phyloP scores from a whole-genome alignment of 2,329 filamentous ascomycete genomes.

The Aspergillus sojae region DNA sequence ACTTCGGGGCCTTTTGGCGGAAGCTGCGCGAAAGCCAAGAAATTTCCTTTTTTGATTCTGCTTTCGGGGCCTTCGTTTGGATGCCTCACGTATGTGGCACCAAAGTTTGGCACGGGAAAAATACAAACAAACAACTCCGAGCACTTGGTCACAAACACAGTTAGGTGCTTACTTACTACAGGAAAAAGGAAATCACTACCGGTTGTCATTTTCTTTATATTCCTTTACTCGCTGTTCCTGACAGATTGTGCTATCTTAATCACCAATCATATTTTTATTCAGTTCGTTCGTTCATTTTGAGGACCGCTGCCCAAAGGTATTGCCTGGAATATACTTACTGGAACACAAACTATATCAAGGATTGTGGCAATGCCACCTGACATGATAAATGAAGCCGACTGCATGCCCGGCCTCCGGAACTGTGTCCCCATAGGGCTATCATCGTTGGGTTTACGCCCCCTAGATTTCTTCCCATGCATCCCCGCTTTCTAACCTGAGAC shows the following conservation, averaged over 20 bases:
- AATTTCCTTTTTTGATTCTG: neutral
- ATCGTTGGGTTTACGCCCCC: neutral
- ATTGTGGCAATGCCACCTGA: neutral
- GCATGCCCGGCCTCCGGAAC: neutral
- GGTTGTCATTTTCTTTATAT: neutral
- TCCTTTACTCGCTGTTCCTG: neutral
- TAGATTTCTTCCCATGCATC: slow-evolving; percentile 1
- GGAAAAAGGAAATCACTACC: neutral
- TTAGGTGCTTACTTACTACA: no score
- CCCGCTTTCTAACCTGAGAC: slow-evolving; percentile 10
- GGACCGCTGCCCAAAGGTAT: no score
- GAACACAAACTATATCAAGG: neutral
- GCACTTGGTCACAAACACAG: no score
- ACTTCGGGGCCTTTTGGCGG: neutral
- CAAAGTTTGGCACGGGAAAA: neutral
- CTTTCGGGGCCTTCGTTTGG: neutral
- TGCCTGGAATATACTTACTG: neutral
- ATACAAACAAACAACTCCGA: neutral
- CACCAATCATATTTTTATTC: no score
- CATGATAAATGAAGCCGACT: neutral
- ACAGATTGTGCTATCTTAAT: neutral
- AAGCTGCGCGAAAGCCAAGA: slow-evolving; percentile 12
- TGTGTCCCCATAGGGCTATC: slow-evolving; percentile 3
- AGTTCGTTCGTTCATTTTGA: no score
- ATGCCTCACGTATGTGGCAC: slow-evolving; percentile 4